Percentiles rank a stretch among this genome's conserved stretches.
Evolutionary conservation across 192 early-diverging fungal genomes (phyloP).

Genomic region (Neocallimastix lanati): DNA sequence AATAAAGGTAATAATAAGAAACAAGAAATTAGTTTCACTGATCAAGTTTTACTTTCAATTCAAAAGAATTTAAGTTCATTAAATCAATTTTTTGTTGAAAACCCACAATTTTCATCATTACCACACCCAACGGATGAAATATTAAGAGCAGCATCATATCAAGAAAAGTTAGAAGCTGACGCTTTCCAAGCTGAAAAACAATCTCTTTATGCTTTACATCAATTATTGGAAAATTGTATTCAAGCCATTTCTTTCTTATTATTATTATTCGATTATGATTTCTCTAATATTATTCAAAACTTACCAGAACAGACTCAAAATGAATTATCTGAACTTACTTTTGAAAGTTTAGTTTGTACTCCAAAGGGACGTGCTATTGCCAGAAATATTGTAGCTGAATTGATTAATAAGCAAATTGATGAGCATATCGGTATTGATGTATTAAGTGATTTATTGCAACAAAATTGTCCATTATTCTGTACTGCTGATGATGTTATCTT

Average conservation of each 20-base stretch:
- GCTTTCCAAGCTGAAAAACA: constrained; percentile 40
- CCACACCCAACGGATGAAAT: constrained; percentile 1
- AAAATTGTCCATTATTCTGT: constrained; percentile 46
- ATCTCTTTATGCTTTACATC: constrained; percentile 33
- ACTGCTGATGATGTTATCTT: constrained; percentile 38
- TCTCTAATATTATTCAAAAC: constrained; percentile 23
- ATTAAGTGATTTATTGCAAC: constrained; percentile 39
- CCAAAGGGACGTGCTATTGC: constrained; percentile 30
- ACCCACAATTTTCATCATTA: constrained; percentile 23
- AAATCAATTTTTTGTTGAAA: constrained; percentile 23
- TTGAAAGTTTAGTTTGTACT: constrained; percentile 30
- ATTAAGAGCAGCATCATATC: neutral
- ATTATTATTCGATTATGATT: constrained; percentile 42
- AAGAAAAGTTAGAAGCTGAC: constrained; percentile 3
- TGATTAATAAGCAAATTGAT: constrained; percentile 39
- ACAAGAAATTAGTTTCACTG: constrained; percentile 15
- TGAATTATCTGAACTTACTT: constrained; percentile 24
- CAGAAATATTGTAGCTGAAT: constrained; percentile 37
- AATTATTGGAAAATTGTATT: constrained; percentile 28
- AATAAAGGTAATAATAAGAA: constrained; percentile 2
- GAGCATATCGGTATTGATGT: constrained; percentile 19
- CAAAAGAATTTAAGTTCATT: constrained; percentile 35
- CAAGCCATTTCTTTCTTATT: constrained; percentile 50
- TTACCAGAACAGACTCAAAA: constrained; percentile 24
- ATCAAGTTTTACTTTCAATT: constrained; percentile 33